Conservation (phyloP, 108 stramenopile species). For the Nitzschia inconspicua region DNA sequence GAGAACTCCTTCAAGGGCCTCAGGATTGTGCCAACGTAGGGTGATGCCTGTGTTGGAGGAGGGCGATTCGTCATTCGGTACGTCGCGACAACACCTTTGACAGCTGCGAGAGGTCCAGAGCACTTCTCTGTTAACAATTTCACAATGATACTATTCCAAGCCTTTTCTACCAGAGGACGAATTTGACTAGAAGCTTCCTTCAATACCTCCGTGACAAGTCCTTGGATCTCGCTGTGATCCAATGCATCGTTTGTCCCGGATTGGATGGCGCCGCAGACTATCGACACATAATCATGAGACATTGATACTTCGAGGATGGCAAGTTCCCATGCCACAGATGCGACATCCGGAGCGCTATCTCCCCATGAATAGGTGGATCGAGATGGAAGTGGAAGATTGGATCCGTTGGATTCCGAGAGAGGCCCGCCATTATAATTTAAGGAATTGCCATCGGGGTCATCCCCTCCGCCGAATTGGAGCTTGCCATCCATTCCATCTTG, state of each 20-base stretch:
- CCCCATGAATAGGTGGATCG: constrained; percentile 70
- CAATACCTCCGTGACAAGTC: constrained; percentile 54
- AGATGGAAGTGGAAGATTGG: constrained; percentile 10
- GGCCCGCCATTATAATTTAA: constrained; percentile 23
- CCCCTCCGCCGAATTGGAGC: constrained; percentile 61
- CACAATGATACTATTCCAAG: constrained; percentile 82
- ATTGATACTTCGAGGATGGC: constrained; percentile 67
- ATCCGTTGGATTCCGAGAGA: constrained; percentile 19
- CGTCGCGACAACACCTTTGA: constrained; percentile 89
- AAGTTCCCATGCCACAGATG: constrained; percentile 83
- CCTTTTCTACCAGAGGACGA: constrained; percentile 54
- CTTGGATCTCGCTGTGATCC: constrained; percentile 26
- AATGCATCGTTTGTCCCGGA: constrained; percentile 35
- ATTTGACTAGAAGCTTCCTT: constrained; percentile 64
- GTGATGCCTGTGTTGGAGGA: constrained; percentile 79
- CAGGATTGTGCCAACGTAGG: constrained; percentile 74
- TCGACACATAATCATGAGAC: constrained; percentile 60
- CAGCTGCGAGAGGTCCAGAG: constrained; percentile 68
- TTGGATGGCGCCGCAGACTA: constrained; percentile 41
- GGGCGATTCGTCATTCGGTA: constrained; percentile 92
- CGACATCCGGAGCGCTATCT: constrained; percentile 70
- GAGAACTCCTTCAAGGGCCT: constrained; percentile 79
- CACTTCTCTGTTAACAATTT: constrained; percentile 67
- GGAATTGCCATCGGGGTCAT: not conserved
- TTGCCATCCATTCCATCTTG: constrained; percentile 72